phyloP scores from a whole-genome alignment of 2,329 filamentous ascomycete genomes.

The Drechslerella stenobrocha region DNA sequence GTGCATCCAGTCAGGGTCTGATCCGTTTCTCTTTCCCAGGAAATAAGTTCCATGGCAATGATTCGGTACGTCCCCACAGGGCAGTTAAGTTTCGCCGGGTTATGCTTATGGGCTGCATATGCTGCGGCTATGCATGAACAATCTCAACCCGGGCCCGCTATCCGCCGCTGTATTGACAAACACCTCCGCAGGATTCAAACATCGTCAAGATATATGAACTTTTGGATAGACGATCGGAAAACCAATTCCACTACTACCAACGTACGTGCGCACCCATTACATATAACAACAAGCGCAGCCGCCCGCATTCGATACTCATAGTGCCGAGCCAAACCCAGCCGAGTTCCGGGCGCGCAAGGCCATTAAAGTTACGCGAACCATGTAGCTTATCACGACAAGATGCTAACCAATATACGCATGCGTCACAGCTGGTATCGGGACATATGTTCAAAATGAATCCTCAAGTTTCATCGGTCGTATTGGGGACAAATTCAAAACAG shows the following conservation, averaged over 20 bases:
- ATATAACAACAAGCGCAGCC: too few species aligned
- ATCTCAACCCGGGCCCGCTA: too few species aligned
- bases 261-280: constrained; percentile 38
- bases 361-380: neutral
- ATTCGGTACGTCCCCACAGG: constrained; percentile 26
- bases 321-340: neutral
- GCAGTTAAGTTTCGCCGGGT: neutral
- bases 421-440: constrained; percentile 58
- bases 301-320: too few species aligned
- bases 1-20: neutral
- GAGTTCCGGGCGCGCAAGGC: too few species aligned
- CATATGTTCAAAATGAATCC: constrained; percentile 59
- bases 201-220: constrained; percentile 60
- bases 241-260: constrained; percentile 61
- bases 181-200: constrained; percentile 58
- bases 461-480: constrained; percentile 57
- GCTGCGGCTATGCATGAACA: too few species aligned
- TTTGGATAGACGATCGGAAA: constrained; percentile 58
- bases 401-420: constrained; percentile 43
- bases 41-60: constrained; percentile 44
- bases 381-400: constrained; percentile 40
- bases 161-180: neutral
- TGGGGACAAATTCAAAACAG: constrained; percentile 56
- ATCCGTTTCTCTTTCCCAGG: constrained; percentile 15
- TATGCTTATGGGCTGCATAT: neutral